These are phyloP conservation scores for Scheffersomyces illinoinensis DNA, from an alignment of 1,139 yeast genomes.

Conservation along the genomic window DNA sequence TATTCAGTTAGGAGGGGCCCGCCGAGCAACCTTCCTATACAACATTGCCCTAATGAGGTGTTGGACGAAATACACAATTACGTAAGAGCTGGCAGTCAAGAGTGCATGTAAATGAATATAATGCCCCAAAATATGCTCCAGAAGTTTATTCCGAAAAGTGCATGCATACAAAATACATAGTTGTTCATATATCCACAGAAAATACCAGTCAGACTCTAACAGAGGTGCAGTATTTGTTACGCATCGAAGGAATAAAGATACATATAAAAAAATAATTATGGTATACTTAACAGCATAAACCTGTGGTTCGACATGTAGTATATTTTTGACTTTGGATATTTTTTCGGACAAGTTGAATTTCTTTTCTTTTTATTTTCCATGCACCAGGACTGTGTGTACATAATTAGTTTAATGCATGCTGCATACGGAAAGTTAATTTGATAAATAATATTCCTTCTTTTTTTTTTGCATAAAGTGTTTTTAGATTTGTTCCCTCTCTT, in stretches of 20 bases:
- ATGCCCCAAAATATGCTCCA: background rate
- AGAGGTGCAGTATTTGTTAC: background rate
- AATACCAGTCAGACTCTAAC: background rate
- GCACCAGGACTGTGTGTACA: background rate
- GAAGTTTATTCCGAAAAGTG: slow-evolving; percentile 1
- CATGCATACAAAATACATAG: background rate
- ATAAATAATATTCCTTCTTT: background rate
- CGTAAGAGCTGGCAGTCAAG: background rate
- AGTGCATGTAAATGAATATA: background rate
- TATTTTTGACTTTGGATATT: background rate
- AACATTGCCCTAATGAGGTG: background rate
- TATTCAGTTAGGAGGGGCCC: background rate
- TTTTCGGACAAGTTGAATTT: background rate
- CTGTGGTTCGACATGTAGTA: background rate
- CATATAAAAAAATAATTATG: background rate
- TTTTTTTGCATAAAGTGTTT: background rate
- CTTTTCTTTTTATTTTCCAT: background rate
- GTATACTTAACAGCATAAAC: background rate
- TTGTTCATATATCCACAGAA: background rate
- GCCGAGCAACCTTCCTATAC: background rate
- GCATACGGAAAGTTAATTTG: background rate
- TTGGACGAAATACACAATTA: background rate
- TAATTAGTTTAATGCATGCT: background rate
- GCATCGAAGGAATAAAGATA: background rate
- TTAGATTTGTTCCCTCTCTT: background rate